Conservation (phyloP, 345 rosid genomes). For the Firmiana major region DNA sequence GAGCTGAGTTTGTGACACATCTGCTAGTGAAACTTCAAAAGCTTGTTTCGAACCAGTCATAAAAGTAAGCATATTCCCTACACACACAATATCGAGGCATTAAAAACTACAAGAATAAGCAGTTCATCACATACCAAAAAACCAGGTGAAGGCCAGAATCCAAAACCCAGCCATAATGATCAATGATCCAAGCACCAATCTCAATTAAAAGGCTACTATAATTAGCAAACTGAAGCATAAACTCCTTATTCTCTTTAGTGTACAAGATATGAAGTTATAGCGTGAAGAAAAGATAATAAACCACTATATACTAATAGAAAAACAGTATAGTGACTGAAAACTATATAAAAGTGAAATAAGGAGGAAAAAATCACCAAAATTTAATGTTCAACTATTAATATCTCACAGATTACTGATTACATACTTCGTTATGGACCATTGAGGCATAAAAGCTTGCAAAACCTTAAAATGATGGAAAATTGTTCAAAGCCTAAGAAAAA, state of each 20-base stretch:
- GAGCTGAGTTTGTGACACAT: constrained; percentile 85
- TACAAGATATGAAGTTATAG: not conserved
- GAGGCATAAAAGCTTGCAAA: not conserved
- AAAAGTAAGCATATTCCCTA: constrained; percentile 87
- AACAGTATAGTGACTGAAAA: not conserved
- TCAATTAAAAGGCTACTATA: not conserved
- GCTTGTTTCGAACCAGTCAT: constrained; percentile 83
- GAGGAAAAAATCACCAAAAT: not conserved
- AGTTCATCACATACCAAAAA: not conserved
- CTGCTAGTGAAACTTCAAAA: constrained; percentile 88
- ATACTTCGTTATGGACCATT: not conserved
- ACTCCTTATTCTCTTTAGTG: not conserved
- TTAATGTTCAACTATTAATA: too few species aligned
- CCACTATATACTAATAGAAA: not conserved
- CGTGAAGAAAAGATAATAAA: not conserved
- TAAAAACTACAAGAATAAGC: not conserved
- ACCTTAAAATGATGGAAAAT: not conserved
- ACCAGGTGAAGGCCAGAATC: not conserved
- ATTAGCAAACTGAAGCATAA: not conserved
- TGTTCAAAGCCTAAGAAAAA: not conserved
- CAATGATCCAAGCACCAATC: not conserved
- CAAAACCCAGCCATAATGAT: not conserved
- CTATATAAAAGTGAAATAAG: not conserved
- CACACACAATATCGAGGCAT: constrained; percentile 14
- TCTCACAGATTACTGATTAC: not conserved